Base-by-base conservation (phyloP, 2,329 filamentous ascomycete genomes). In the Passalora sequoiae region DNA sequence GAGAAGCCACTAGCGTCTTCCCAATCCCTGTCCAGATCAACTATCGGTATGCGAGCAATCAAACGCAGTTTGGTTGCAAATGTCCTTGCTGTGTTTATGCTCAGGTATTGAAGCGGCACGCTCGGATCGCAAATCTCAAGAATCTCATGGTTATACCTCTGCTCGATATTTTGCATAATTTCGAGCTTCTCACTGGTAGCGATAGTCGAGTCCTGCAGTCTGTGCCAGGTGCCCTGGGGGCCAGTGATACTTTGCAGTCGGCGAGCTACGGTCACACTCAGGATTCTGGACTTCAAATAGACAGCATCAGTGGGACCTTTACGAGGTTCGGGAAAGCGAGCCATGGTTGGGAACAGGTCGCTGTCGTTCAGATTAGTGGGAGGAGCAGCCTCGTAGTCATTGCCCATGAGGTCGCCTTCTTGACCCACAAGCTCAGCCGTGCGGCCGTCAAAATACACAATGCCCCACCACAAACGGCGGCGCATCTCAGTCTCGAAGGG, bases 391-490 rank as follows among this genome's bases (percentile, higher is more conserved):
- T 56, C 53, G 38, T 54, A 52, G 28, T 51, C 51, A 37, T 55
- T 54, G 21, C 48, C 47, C 45, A 57, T 55, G 8, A 56, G 47
- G 40, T 57, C 55, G 10, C 51, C 52, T 24, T 55, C 51, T 38
- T 57, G 54, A 5, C 56, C 56, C 4, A 57, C 53, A 3, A 86
- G 75, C 60, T 87, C 83, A 44, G 80, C 75, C 27, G 86, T 75
- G 16, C 84, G 80, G 47, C 75, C 72, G 60, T 89, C 84, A 51
- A 86, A 83, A 19, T 78, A 70, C 2, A 83, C 72, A 12, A 89
- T 47, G 3, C 51, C 57, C 60, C 61, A 64, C 60, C 59, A 65
- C 6, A 64, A 43, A 3, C 62, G 55, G 27, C 60, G 43, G 3
- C 61, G 60, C 49, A 64, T 59, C 38, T 65, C 62, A 5, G 51